Evolutionary conservation across 2,329 filamentous ascomycete species (phyloP).

Genomic region (Aspergillus sojae): DNA sequence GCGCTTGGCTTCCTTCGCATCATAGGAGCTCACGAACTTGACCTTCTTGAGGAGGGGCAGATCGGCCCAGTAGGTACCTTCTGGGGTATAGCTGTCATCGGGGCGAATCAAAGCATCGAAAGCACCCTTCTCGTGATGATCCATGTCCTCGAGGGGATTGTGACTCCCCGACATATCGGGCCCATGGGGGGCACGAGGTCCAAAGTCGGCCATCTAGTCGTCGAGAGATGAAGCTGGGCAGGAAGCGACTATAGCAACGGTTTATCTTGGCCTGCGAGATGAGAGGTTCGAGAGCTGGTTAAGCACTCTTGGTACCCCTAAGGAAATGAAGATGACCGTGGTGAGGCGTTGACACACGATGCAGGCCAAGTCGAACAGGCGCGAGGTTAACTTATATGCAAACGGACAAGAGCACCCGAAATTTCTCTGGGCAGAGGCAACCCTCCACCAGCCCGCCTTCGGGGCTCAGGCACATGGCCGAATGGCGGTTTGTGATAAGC

Average conservation of each 20-base stretch:
- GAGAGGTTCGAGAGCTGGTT: slow-evolving; percentile 16
- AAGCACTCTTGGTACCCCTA: slow-evolving; percentile 13
- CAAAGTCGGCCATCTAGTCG: slow-evolving; percentile 40
- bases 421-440: slow-evolving; percentile 22
- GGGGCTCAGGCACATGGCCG: slow-evolving; percentile 24
- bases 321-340: slow-evolving; percentile 6
- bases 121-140: slow-evolving; percentile 59
- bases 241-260: slow-evolving; percentile 11
- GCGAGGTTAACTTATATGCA: slow-evolving; percentile 22
- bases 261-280: slow-evolving; percentile 16
- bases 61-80: slow-evolving; percentile 93
- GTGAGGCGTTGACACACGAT: slow-evolving; percentile 24
- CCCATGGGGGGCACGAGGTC: slow-evolving; percentile 49
- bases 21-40: slow-evolving; percentile 74
- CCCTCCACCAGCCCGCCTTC: slow-evolving; percentile 17
- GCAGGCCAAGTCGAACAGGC: slow-evolving; percentile 26
- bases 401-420: slow-evolving; percentile 9
- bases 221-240: slow-evolving; percentile 12
- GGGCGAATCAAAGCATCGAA: slow-evolving; percentile 83
- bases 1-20: slow-evolving; percentile 67
- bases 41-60: slow-evolving; percentile 70
- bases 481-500: slow-evolving; percentile 25
- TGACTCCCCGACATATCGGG: slow-evolving; percentile 51
- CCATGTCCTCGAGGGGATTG: slow-evolving; percentile 55
- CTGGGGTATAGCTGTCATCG: slow-evolving; percentile 80